phyloP scores from a whole-genome alignment of 139 green algal species.

The Ettlia oleoabundans region DNA sequence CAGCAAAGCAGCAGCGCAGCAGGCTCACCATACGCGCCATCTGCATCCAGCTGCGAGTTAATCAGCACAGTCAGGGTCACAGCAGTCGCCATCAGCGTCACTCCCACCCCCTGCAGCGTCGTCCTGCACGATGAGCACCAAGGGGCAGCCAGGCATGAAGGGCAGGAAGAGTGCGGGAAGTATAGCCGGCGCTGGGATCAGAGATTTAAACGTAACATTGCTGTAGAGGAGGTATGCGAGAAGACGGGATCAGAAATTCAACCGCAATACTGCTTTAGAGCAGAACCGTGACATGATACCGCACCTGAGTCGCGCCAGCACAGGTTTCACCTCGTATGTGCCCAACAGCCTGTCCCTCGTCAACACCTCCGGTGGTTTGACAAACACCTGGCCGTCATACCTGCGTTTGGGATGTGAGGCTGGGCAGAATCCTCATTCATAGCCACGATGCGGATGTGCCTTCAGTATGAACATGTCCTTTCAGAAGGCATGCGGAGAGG shows the following conservation, averaged over 20 bases:
- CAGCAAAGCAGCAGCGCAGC: too few species aligned
- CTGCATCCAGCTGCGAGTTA: constrained; percentile 51
- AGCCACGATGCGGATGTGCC: too few species aligned
- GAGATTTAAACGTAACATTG: too few species aligned
- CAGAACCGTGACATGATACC: not conserved
- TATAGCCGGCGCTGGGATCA: too few species aligned
- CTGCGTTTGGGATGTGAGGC: constrained; percentile 16
- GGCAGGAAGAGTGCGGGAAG: not conserved
- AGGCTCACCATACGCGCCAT: constrained; percentile 61
- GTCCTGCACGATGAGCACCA: not conserved
- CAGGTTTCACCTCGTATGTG: constrained; percentile 52
- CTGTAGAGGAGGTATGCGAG: too few species aligned
- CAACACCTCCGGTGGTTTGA: constrained; percentile 87
- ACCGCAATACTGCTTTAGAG: not conserved
- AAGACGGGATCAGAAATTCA: not conserved
- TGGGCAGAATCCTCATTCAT: not conserved
- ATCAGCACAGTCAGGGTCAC: constrained; percentile 64
- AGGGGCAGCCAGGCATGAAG: not conserved
- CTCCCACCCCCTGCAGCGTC: constrained; percentile 64
- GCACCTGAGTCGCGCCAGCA: constrained; percentile 55
- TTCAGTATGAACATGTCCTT: too few species aligned
- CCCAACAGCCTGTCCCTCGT: constrained; percentile 82
- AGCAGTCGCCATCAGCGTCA: constrained; percentile 48
- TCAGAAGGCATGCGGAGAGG: too few species aligned
- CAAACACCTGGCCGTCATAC: constrained; percentile 82